Evolutionary conservation across 2,329 filamentous ascomycete species (phyloP), one percentile per base, ranked within the genome.

Genomic region (Aaosphaeria arxii): DNA sequence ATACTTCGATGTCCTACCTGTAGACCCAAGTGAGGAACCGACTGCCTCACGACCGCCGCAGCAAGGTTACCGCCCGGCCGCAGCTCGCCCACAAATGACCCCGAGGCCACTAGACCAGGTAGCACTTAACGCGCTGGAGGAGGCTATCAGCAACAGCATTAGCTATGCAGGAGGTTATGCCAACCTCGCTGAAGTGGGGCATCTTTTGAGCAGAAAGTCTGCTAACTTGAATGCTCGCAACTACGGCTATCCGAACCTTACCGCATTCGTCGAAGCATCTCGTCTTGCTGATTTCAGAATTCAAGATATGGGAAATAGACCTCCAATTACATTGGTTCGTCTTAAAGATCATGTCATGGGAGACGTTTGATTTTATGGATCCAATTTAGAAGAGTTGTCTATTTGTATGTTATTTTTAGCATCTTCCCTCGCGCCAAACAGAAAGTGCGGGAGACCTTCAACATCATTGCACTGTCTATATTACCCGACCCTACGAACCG

Each of bases 141-240:
- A 47, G 17, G 54, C 52, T 6, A 53, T 59, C 40, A 43, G 17
- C 24, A 54, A 45, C 44, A 54, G 50, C 44, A 50, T 40, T 11
- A 42, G n/a, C n/a, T n/a, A 40, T 32, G 52, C 49, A n/a, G 57
- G 56, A 6, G 49, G 61, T 30, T 65, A 49, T 35, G 61, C 52
- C 7, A 60, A 63, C 40, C 46, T 67, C 30, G 61, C 61, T 2
- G 48, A 59, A 3, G 62, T 67, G 11, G 62, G 59, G 1, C 30
- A n/a, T 1, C 51, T 49, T 42, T 46, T 66, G 6, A 48, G 43
- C 36, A 60, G 53, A 40, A 43, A 64, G 1, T 57, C 55, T 5
- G 59, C 59, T 0, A 54, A 63, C 40, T 41, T 66, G 24, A 54
- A 64, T 28, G 52, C 58, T 9, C 59, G 62, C 4, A 65, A 64